Evolutionary conservation across 2,329 filamentous ascomycete species (phyloP), one percentile per base, ranked within the genome.

Genomic region (Acarospora socialis): DNA sequence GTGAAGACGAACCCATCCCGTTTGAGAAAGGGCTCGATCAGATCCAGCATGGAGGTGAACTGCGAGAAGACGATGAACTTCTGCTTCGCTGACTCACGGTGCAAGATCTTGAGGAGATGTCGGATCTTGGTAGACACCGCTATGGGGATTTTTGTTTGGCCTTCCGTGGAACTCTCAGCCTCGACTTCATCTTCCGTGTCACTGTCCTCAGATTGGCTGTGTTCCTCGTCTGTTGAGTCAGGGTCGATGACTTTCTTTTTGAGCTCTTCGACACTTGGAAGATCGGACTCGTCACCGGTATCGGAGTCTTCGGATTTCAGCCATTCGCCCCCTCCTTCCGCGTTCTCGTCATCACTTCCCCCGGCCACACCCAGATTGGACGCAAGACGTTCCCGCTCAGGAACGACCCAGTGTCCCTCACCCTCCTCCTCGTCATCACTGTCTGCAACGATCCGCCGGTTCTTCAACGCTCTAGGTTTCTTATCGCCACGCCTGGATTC

Each of bases 61-160:
- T 95, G 83, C 2, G 84, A 93, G 58, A 98, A 98, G 41, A 98
- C 84, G 47, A 98, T 98, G 51, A 93, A 92, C 52, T 98, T 98
- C 66, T 93, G 82, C 37, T 83, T 66, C 2, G 67, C 61, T 0
- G 76, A 75, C 54, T 98, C 90, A 26, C 72, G 72, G 41, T 75
- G 70, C 6, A 98, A 70, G 31, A 98, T 81, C 38, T 73, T 66
- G 48, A 92, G 70, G 13, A 95, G 68, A 45, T 90, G 76, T 26
- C 79, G 76, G 47, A 98, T 92, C 61, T 98, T 98, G 46, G 90
- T 87, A 0, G 90, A 98, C 2, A 55, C 50, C 9, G 55, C 46
- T 25, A 52, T 22, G 8, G 21, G 21, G 21, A 22, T 22, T 8
- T 47, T 16, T 40, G 30, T 13, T 34, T 31, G 7, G 74, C 68